A percentile compares a stretch with the other conserved stretches of the same genome.
Evolutionary conservation across 1,284 basidiomycete genomes (phyloP).

Genomic region (Anthracocystis panici-leucophaei): DNA sequence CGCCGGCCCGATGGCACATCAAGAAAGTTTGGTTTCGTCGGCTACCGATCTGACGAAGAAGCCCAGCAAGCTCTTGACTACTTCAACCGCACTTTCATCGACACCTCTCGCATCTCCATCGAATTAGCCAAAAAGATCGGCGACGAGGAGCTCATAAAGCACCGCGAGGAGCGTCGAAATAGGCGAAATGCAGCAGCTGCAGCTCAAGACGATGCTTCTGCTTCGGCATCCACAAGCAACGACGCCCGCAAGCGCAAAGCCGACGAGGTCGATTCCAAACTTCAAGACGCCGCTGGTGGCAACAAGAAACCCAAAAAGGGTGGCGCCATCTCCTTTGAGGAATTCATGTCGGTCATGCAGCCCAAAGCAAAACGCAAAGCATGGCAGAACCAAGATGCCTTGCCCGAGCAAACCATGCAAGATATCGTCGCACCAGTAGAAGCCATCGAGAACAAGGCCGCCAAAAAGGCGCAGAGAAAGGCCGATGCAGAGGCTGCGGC

Average conservation of each 20-base stretch:
- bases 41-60: conserved; percentile 84
- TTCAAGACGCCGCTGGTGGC: conserved; percentile 1
- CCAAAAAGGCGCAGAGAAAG: conserved; percentile 39
- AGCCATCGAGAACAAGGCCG: conserved; percentile 34
- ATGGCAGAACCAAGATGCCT: conserved; percentile 65
- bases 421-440: conserved; percentile 32
- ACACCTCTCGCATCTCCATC: conserved; percentile 78
- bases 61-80: conserved; percentile 82
- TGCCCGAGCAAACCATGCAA: conserved; percentile 35
- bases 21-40: conserved; percentile 90
- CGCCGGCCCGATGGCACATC: conserved; percentile 82
- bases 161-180: conserved; percentile 35
- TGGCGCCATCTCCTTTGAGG: conserved; percentile 62
- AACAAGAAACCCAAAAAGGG: conserved; percentile 39
- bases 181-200: conserved; percentile 24
- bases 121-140: conserved; percentile 76
- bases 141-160: conserved; percentile 49
- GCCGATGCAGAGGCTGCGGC: conserved; percentile 21
- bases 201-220: conserved; percentile 11
- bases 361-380: conserved; percentile 64
- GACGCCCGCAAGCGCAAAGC: conserved; percentile 27
- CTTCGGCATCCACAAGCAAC: conserved; percentile 4
- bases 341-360: conserved; percentile 67
- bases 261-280: conserved; percentile 12
- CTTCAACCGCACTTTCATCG: conserved; percentile 82